These are phyloP conservation scores for Chionographis japonica DNA, from an alignment of 106 monocot species.

Conservation along the genomic window DNA sequence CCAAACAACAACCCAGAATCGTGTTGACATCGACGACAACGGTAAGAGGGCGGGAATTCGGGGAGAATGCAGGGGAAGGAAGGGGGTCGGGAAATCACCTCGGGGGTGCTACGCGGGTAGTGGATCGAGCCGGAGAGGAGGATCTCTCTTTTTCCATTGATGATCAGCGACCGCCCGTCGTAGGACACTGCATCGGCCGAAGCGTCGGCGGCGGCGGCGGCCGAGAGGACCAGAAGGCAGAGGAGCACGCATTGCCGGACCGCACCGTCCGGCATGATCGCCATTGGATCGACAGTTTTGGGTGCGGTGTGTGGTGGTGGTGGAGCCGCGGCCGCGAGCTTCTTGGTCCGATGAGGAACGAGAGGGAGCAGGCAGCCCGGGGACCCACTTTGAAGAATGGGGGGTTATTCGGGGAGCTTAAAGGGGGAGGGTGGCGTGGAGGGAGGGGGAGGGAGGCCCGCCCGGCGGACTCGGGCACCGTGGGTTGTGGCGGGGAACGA, in stretches of 20 bases:
- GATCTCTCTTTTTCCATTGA: slow-evolving; percentile 21
- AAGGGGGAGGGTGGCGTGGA: not conserved
- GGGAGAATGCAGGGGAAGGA: not conserved
- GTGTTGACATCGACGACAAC: not conserved
- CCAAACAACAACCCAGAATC: slow-evolving; percentile 11
- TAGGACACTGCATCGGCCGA: slow-evolving; percentile 2
- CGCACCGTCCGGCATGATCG: too few species aligned
- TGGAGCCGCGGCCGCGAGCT: not conserved
- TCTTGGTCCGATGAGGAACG: not conserved
- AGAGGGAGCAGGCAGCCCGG: not conserved
- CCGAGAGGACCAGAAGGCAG: not conserved
- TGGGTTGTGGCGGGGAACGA: too few species aligned
- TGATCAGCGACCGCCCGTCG: slow-evolving; percentile 18
- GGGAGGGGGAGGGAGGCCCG: too few species aligned
- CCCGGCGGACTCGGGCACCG: not conserved
- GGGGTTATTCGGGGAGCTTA: not conserved
- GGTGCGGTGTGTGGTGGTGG: too few species aligned
- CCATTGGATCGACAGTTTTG: too few species aligned
- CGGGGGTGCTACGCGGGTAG: slow-evolving; percentile 36
- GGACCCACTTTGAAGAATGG: too few species aligned
- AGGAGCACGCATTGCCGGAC: too few species aligned
- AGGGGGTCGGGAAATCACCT: not conserved
- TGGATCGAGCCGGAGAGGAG: slow-evolving; percentile 46
- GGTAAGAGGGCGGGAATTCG: not conserved
- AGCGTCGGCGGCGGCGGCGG: slow-evolving; percentile 3